phyloP scores from a whole-genome alignment of 345 rosid species.

The Raphanus sativus region DNA sequence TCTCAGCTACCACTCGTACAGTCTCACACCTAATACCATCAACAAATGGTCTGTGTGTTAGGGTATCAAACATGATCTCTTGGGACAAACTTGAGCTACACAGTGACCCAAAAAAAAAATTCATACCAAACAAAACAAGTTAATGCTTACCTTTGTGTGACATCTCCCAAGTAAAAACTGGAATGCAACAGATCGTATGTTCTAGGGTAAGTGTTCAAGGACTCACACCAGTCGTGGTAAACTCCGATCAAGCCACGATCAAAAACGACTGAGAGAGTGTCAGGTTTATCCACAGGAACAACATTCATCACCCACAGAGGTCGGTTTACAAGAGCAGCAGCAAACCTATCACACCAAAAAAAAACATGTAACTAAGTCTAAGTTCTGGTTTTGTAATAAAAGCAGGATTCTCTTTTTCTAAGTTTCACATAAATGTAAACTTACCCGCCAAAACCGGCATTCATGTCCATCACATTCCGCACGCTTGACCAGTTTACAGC shows the following conservation, averaged over 20 bases:
- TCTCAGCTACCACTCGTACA: constrained; percentile 57
- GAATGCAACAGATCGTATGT: constrained; percentile 86
- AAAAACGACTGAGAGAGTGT: constrained; percentile 65
- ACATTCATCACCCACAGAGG: constrained; percentile 95
- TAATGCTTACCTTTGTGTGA: constrained; percentile 27
- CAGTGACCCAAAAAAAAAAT: not conserved
- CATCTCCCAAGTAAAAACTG: constrained; percentile 55
- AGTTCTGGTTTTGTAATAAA: not conserved
- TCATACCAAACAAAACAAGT: not conserved
- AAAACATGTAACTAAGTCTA: not conserved
- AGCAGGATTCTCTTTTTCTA: not conserved
- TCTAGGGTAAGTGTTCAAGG: constrained; percentile 79
- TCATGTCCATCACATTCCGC: constrained; percentile 91
- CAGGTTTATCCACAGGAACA: constrained; percentile 57
- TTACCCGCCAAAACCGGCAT: constrained; percentile 95
- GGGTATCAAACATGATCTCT: not conserved
- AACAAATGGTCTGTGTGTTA: not conserved
- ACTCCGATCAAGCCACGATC: constrained; percentile 85
- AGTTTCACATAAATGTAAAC: not conserved
- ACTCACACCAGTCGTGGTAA: constrained; percentile 94
- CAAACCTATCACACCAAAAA: constrained; percentile 52
- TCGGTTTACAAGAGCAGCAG: constrained; percentile 65
- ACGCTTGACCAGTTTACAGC: constrained; percentile 67
- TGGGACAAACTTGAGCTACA: not conserved
- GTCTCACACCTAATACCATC: constrained; percentile 56